Conservation (phyloP, 1,284 basidiomycete genomes). For the Erythrobasidium hasegawianum region DNA sequence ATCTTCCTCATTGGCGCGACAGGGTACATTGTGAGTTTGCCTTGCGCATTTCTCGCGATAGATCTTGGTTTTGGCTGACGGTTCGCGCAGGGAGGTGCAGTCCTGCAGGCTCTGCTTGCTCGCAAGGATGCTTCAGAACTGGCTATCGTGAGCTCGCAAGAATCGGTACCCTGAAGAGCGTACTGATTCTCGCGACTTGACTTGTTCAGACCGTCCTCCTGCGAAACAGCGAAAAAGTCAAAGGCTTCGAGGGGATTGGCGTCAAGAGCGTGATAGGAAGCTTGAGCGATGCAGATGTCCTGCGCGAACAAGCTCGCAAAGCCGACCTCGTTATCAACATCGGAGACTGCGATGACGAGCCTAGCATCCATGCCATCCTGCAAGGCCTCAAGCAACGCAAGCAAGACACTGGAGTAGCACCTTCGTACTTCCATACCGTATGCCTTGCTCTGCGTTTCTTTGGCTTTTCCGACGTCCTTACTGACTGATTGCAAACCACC, state of each 20-base stretch:
- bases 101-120: slow-evolving; percentile 7
- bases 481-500: too few species aligned
- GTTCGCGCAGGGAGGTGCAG: slow-evolving; percentile 6
- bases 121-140: slow-evolving; percentile 13
- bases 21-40: neutral
- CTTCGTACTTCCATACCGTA: slow-evolving; percentile 50
- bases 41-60: neutral
- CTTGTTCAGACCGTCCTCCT: slow-evolving; percentile 11
- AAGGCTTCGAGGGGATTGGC: slow-evolving; percentile 20
- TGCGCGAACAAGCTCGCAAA: slow-evolving; percentile 39
- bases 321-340: slow-evolving; percentile 49
- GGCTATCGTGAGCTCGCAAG: slow-evolving; percentile 13
- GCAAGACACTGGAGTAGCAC: slow-evolving; percentile 45
- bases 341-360: slow-evolving; percentile 49
- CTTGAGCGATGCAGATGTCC: slow-evolving; percentile 15
- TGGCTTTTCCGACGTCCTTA: too few species aligned
- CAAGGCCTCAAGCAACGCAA: slow-evolving; percentile 48
- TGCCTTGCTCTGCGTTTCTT: too few species aligned
- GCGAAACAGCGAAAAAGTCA: slow-evolving; percentile 17
- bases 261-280: slow-evolving; percentile 18
- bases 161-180: neutral
- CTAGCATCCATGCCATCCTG: slow-evolving; percentile 47
- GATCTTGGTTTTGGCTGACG: neutral
- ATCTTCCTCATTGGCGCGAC: slow-evolving; percentile 30
- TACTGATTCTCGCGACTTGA: neutral